Percentiles rank a stretch among this genome's conserved stretches.
phyloP scores from a whole-genome alignment of 2,329 filamentous ascomycete genomes.

The Fusarium algeriense region DNA sequence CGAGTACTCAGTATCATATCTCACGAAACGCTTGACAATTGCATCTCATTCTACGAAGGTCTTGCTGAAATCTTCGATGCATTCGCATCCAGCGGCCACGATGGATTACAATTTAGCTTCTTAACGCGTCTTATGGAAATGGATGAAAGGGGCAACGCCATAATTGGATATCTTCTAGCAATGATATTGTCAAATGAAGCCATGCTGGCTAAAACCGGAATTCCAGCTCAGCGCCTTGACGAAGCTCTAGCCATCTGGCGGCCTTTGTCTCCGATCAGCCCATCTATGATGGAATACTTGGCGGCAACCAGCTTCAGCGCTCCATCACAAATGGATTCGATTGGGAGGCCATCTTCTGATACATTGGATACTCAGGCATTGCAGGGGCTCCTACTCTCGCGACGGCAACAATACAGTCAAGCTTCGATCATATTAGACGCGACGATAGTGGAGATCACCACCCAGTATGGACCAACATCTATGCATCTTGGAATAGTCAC shows the following conservation, averaged over 20 bases:
- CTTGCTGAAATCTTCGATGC: not conserved
- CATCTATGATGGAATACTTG: not conserved
- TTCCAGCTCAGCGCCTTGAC: too few species aligned
- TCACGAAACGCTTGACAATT: not conserved
- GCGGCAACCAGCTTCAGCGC: not conserved
- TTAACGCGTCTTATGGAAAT: accelerated
- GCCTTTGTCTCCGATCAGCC: not conserved
- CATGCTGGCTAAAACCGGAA: too few species aligned
- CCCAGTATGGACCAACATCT: not conserved
- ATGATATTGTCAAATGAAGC: not conserved
- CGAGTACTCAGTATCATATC: not conserved
- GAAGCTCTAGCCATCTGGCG: not conserved
- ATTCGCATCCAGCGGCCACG: too few species aligned
- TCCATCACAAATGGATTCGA: not conserved
- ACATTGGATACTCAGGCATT: not conserved
- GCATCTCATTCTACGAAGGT: not conserved
- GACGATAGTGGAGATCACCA: accelerated
- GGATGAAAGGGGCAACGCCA: not conserved
- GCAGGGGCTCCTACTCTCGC: not conserved
- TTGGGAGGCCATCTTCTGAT: not conserved
- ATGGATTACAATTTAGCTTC: not conserved
- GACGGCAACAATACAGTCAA: accelerated
- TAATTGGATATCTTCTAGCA: not conserved
- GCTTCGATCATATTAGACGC: not conserved
- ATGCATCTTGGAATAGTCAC: not conserved